These are phyloP conservation scores for Lipomyces chichibuensis DNA, from an alignment of 805 yeast species.

Conservation along the genomic window DNA sequence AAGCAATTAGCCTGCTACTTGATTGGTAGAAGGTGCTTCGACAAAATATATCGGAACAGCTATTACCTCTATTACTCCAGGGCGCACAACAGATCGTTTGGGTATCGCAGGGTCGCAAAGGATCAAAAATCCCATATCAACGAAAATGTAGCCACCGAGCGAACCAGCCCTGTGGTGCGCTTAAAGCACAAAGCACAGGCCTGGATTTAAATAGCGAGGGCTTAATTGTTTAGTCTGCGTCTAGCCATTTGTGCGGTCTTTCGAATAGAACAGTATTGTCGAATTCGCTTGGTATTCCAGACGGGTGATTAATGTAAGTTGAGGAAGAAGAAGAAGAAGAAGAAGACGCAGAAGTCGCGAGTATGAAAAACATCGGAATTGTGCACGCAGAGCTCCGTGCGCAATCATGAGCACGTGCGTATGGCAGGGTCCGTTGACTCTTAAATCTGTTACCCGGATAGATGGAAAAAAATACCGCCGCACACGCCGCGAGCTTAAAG, in stretches of 20 bases:
- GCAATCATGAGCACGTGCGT: slow-evolving; percentile 4
- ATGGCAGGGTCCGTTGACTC: slow-evolving; percentile 2
- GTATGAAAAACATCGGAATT: background rate
- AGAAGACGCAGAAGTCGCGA: background rate
- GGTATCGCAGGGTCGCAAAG: background rate
- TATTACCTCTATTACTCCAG: too few relatives aligned
- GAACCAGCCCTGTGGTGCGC: slow-evolving; percentile 28
- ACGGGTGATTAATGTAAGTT: slow-evolving; percentile 31
- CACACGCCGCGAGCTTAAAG: background rate
- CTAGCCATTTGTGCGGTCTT: slow-evolving; percentile 36
- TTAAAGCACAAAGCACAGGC: slow-evolving; percentile 5
- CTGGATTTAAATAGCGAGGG: slow-evolving; percentile 33
- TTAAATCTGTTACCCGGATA: background rate
- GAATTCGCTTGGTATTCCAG: slow-evolving; percentile 36
- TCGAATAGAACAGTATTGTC: slow-evolving; percentile 23
- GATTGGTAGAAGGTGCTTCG: too few relatives aligned
- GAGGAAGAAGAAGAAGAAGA: background rate
- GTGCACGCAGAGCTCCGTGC: background rate
- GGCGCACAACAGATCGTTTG: background rate
- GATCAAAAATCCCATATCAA: background rate
- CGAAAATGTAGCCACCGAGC: slow-evolving; percentile 34
- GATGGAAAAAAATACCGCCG: slow-evolving; percentile 3
- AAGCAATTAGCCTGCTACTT: too few relatives aligned
- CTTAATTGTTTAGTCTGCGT: slow-evolving; percentile 24
- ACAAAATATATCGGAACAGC: too few relatives aligned